phyloP scores from a whole-genome alignment of 225 moss, liverwort and hornwort genomes.

The Climacium dendroides region DNA sequence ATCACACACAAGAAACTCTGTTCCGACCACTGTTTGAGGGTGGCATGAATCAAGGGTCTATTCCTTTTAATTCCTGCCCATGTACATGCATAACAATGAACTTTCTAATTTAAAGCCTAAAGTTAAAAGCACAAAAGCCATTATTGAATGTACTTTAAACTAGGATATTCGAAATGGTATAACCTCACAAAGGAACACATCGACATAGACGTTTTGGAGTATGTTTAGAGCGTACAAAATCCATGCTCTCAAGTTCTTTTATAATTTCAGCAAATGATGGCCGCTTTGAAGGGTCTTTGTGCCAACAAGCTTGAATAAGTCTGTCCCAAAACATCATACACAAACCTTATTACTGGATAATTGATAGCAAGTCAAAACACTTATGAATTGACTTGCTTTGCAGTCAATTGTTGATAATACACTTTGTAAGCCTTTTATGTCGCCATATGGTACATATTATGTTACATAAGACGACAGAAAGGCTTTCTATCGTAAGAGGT shows the following conservation, averaged over 20 bases:
- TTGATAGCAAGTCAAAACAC: neutral
- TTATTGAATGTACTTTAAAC: neutral
- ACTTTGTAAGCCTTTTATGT: neutral
- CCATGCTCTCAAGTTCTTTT: slow-evolving; percentile 11
- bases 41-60: neutral
- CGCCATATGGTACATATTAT: neutral
- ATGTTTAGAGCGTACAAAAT: neutral
- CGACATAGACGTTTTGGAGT: neutral
- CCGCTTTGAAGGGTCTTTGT: slow-evolving; percentile 18
- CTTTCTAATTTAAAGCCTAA: neutral
- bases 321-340: neutral
- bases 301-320: slow-evolving; percentile 29
- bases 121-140: neutral
- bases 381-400: neutral
- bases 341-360: neutral
- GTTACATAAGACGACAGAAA: neutral
- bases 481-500: too few species aligned
- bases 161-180: neutral
- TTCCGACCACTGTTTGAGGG: neutral
- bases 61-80: neutral
- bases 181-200: neutral
- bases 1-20: neutral
- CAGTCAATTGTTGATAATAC: neutral
- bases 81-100: neutral
- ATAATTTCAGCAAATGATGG: slow-evolving; percentile 23